Evolutionary conservation across 2,329 filamentous ascomycete species (phyloP), one percentile per base, ranked within the genome.

Genomic region (Ceratocystis eucalypticola): DNA sequence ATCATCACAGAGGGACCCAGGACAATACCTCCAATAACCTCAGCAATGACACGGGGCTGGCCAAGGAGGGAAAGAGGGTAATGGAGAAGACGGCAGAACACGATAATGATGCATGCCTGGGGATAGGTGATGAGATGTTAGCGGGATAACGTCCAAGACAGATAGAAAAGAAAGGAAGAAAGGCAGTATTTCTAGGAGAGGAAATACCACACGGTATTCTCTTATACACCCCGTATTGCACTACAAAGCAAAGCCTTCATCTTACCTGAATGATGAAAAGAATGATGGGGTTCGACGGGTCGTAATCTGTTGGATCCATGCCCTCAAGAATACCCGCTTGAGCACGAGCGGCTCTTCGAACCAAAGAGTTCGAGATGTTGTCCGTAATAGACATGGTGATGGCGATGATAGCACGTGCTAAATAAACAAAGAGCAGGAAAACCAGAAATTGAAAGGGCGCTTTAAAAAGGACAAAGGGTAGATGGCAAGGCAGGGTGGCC

Each of bases 1-100:
- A 91, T 91, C 84, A 96, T 88, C 25, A 95, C 88, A 0, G 91
- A 94, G 1, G 91, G 91, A 2, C 91, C 91, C 1, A 96, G 81
- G 46, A 96, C 75, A 72, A 94, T 89, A 65, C 89, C 89, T n/a
- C 88, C 88, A 66, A 93, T 84, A 67, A 94, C 89, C 76, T 94
- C 89, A 62, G 89, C 87, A 71, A 94, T 92, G 70, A 94, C 89
- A 61, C 88, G 84, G 69, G 89, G 89, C 73, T 94, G 89, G 66
- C 88, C 85, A 62, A 94, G 80, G 71, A 86, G 87, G 70, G 87
- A 87, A 4, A 93, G 81, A 8, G 89, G 89, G 77, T 83, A 91
- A 73, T 93, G 88, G 22, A 92, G 72, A 10, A 77, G 67, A 64
- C 80, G 76, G 62, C 79, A 81, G 62, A 80, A 76, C 46, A 81